Conservation (phyloP, 176 grass and related monocot species). For the Puya raimondii region DNA sequence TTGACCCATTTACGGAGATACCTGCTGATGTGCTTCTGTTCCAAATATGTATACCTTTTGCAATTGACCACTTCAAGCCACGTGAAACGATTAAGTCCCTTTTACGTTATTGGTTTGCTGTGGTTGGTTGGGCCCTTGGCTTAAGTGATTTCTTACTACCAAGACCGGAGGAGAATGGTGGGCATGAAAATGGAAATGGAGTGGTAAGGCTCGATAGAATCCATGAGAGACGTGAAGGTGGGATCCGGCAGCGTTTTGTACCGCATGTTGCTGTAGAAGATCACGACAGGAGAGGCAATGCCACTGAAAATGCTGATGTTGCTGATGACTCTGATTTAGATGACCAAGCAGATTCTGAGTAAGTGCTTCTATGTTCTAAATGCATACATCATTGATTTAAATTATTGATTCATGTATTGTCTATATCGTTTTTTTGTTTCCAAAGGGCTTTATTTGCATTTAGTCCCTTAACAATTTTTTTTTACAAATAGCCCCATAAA, state of each 20-base stretch:
- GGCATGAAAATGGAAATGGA: constrained; percentile 72
- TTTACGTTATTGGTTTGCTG: constrained; percentile 77
- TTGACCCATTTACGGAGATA: constrained; percentile 92
- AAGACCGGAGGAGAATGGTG: constrained; percentile 70
- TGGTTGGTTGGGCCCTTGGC: constrained; percentile 80
- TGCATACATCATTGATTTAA: neutral
- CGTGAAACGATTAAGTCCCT: constrained; percentile 80
- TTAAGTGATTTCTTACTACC: constrained; percentile 84
- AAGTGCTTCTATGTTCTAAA: constrained; percentile 21
- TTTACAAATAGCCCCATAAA: too few species aligned
- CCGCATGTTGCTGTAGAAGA: constrained; percentile 40
- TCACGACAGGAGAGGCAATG: constrained; percentile 42
- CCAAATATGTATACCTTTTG: constrained; percentile 97
- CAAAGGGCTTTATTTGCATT: too few species aligned
- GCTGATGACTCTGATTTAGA: constrained; percentile 73
- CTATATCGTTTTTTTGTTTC: neutral
- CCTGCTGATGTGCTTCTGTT: constrained; percentile 84
- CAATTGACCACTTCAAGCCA: constrained; percentile 96
- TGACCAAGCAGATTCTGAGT: constrained; percentile 90
- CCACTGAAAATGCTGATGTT: constrained; percentile 40
- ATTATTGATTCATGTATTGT: neutral
- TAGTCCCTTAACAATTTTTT: too few species aligned
- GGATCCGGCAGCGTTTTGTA: constrained; percentile 46
- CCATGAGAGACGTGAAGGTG: constrained; percentile 38
- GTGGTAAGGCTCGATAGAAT: constrained; percentile 58